Percentiles rank a stretch among this genome's conserved stretches.
These are phyloP conservation scores for Thalassiosira mediterranea DNA, from an alignment of 352 stramenopile genomes.

Conservation along the genomic window DNA sequence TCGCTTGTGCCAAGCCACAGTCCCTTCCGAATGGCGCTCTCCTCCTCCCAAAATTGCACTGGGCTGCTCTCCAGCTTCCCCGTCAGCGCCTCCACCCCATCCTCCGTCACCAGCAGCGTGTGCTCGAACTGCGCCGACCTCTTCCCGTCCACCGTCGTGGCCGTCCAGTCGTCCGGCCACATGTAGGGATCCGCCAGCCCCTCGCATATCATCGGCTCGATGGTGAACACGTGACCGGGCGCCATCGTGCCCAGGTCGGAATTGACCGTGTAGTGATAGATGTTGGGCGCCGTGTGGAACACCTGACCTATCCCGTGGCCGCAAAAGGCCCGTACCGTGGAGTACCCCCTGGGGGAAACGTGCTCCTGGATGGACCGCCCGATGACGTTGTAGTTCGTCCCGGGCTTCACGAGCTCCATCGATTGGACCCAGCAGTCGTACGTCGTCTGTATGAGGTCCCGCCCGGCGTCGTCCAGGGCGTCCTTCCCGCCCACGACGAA, in stretches of 20 bases:
- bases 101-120: conserved; percentile 94
- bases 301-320: conserved; percentile 93
- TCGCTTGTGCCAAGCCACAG: conserved; percentile 74
- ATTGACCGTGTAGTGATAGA: conserved; percentile 97
- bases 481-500: conserved; percentile 92
- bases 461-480: conserved; percentile 85
- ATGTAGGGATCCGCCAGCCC: conserved; percentile 78
- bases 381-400: conserved; percentile 92
- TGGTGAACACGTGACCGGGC: conserved; percentile 97
- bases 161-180: conserved; percentile 98
- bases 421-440: conserved; percentile 88
- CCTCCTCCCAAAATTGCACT: conserved; percentile 86
- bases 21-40: conserved; percentile 75
- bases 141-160: conserved; percentile 91
- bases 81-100: conserved; percentile 94
- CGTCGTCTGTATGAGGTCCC: conserved; percentile 88
- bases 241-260: conserved; percentile 96
- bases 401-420: conserved; percentile 92
- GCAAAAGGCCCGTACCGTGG: conserved; percentile 94
- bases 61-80: conserved; percentile 82
- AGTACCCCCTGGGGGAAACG: conserved; percentile 86
- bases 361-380: conserved; percentile 93
- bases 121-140: conserved; percentile 96
- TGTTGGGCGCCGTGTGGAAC: conserved; percentile 96
- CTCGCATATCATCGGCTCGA: conserved; percentile 99